Base-by-base conservation (phyloP, 2,329 filamentous ascomycete genomes). In the Colletotrichum sp. region DNA sequence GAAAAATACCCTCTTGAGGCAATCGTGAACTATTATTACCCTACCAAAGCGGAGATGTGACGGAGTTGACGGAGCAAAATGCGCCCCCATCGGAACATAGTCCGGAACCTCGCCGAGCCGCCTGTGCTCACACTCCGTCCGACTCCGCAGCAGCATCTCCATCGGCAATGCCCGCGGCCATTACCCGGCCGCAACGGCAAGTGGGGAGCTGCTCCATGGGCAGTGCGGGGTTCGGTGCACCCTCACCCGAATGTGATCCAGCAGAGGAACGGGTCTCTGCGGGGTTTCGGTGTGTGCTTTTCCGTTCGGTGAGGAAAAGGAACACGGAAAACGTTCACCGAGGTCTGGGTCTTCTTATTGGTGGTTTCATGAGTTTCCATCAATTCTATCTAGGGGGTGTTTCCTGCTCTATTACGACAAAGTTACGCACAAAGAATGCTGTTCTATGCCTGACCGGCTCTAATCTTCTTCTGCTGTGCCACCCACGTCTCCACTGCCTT, bases 401-500 rank as follows among this genome's bases (percentile, higher is more conserved):
- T 21, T 32, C 39, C 18, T 8, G 8, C 16, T 64, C 62, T 64
- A 18, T 32, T 39, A 39, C 7, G 28, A 64, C 32, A 64, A 21
- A 39, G 15, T 4, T 39, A 21, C 32, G 18, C 18, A 9, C 2
- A 18, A 24, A 12, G 32, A n/a, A 16, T n/a, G n/a, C 10, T 52
- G n/a, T 13, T 64, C 62, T 39, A 68, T 49, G 73, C 63, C 8
- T 39, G 44, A 13, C 63, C 67, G 28, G 74, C 75, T 32, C 87
- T 80, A 12, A 76, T 44, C 70, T 81, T 81, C 80, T 80, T 81
- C 70, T 84, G 83, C 49, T 81, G 80, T 18, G 78, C 81, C 68
- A 83, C 81, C 83, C 83, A 85, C 34, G 84, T 83, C 73, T 81
- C 77, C 8, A 84, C 81, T 16, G 80, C 81, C 76, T 83, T 83